These are phyloP conservation scores for Tinospora cordifolia DNA, from an alignment of 164 flowering plant species.

Conservation along the genomic window DNA sequence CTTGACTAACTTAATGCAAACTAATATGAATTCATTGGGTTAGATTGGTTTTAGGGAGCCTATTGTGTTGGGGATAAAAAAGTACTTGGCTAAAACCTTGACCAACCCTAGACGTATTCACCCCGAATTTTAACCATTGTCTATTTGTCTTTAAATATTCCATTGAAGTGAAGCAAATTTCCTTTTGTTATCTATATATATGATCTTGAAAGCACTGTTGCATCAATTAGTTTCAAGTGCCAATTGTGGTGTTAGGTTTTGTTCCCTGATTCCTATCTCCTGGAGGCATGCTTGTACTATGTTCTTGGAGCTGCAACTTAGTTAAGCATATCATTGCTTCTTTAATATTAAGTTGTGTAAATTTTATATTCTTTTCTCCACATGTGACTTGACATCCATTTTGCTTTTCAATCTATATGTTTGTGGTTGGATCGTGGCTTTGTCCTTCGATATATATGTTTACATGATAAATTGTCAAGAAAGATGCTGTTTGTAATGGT, in stretches of 20 bases:
- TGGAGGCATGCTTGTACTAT: not conserved
- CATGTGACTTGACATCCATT: not conserved
- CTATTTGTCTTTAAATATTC: too few relatives aligned
- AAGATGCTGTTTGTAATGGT: not conserved
- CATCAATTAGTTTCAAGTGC: not conserved
- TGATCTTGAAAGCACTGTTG: not conserved
- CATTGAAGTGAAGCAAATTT: not conserved
- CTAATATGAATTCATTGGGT: too few relatives aligned
- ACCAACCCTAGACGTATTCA: too few relatives aligned
- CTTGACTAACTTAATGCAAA: too few relatives aligned
- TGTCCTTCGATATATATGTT: not conserved
- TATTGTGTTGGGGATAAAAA: too few relatives aligned
- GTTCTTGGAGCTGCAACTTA: not conserved
- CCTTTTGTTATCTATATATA: not conserved
- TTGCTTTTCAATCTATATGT: too few relatives aligned
- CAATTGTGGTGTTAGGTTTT: not conserved
- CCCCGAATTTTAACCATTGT: too few relatives aligned
- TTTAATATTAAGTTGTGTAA: not conserved
- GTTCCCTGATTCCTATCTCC: not conserved
- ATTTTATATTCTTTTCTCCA: not conserved
- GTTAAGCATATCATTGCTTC: not conserved
- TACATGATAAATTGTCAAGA: not conserved
- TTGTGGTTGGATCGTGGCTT: not conserved
- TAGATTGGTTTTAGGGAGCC: too few relatives aligned
- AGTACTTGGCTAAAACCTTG: too few relatives aligned